Conservation (phyloP, 495 filamentous ascomycete species). For the Hypoxylon lienhwacheense region DNA sequence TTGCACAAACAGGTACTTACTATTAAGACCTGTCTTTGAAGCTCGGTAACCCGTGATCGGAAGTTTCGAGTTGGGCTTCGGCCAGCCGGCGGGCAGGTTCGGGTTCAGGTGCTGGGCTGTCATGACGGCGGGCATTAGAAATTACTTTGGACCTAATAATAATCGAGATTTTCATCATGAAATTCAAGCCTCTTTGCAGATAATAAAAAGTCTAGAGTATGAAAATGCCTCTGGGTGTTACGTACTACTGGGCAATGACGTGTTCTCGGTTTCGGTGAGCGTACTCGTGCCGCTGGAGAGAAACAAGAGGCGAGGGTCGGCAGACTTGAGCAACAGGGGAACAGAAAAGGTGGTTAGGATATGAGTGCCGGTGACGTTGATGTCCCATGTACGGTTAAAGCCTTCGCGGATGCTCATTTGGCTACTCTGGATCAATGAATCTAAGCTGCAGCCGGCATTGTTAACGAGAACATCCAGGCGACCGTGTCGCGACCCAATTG, state of each 20-base stretch:
- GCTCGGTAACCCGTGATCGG: constrained; percentile 50
- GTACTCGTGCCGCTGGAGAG: constrained; percentile 53
- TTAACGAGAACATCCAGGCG: constrained; percentile 57
- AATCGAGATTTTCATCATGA: too few relatives aligned
- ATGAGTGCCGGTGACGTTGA: constrained; percentile 53
- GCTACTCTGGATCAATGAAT: constrained; percentile 33
- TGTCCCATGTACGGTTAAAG: constrained; percentile 54
- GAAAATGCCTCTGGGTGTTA: too few relatives aligned
- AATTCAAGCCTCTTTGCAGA: too few relatives aligned
- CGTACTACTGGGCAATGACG: background rate
- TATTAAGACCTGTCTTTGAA: constrained; percentile 64
- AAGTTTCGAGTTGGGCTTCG: constrained; percentile 14
- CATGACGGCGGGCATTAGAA: too few relatives aligned
- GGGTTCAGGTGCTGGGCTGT: constrained; percentile 44
- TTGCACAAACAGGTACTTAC: background rate
- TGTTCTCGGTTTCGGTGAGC: constrained; percentile 44
- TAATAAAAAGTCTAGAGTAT: too few relatives aligned
- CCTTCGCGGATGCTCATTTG: constrained; percentile 41
- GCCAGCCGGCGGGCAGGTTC: constrained; percentile 49
- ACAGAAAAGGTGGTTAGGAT: constrained; percentile 50
- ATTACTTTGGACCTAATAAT: too few relatives aligned
- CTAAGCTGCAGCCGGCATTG: constrained; percentile 52
- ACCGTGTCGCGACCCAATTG: constrained; percentile 43
- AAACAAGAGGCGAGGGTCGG: constrained; percentile 53
- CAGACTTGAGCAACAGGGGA: constrained; percentile 50